Conservation (phyloP, 371 early-diverging fungal genomes). For the Circinella minor region DNA sequence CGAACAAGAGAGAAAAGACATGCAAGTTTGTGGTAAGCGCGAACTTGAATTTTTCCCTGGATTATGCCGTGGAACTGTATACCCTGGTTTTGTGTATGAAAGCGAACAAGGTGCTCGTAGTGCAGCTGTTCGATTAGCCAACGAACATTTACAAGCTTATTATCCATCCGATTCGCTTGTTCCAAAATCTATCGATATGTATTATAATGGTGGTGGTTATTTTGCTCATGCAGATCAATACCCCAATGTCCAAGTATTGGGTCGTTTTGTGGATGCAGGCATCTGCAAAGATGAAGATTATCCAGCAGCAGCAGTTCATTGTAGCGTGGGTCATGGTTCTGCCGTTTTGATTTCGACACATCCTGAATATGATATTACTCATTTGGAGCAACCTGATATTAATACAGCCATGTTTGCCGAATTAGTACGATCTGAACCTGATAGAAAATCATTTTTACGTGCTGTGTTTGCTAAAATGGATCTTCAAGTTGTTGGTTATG, state of each 20-base stretch:
- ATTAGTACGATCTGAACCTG: slow-evolving; percentile 47
- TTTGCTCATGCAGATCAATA: slow-evolving; percentile 63
- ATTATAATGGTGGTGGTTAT: slow-evolving; percentile 85
- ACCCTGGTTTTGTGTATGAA: slow-evolving; percentile 82
- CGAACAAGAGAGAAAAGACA: slow-evolving; percentile 62
- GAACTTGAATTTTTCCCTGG: slow-evolving; percentile 78
- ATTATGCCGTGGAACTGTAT: slow-evolving; percentile 74
- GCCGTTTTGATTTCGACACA: slow-evolving; percentile 76
- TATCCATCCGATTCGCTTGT: slow-evolving; percentile 14
- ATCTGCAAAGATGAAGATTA: slow-evolving; percentile 27
- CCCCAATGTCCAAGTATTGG: slow-evolving; percentile 58
- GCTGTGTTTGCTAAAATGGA: slow-evolving; percentile 58
- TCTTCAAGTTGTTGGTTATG: slow-evolving; percentile 44
- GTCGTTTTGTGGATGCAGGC: slow-evolving; percentile 57
- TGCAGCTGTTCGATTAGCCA: slow-evolving; percentile 44
- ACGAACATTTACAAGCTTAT: slow-evolving; percentile 9
- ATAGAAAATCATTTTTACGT: slow-evolving; percentile 54
- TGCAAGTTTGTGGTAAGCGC: slow-evolving; percentile 77
- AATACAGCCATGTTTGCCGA: slow-evolving; percentile 35
- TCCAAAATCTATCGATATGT: slow-evolving; percentile 44
- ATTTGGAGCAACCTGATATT: slow-evolving; percentile 23
- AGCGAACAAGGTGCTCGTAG: slow-evolving; percentile 79
- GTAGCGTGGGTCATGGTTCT: slow-evolving; percentile 63
- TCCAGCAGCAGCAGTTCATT: slow-evolving; percentile 57
- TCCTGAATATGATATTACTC: slow-evolving; percentile 72